Evolutionary conservation across 2,329 filamentous ascomycete species (phyloP).

Genomic region (Paecilomyces sp.): DNA sequence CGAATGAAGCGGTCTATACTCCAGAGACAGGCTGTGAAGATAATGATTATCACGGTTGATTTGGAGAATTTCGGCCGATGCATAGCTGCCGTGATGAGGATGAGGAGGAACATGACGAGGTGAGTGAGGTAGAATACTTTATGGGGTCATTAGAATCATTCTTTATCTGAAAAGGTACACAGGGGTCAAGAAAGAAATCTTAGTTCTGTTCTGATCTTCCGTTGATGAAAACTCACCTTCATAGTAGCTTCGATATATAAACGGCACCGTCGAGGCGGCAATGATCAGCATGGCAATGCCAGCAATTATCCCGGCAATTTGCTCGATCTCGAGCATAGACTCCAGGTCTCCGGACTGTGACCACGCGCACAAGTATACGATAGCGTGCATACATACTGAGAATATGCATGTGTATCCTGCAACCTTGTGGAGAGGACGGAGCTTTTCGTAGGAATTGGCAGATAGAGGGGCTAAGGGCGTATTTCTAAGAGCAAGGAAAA

Average conservation of each 20-base stretch:
- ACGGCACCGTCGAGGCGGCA: background rate
- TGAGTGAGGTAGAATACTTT: constrained; percentile 8
- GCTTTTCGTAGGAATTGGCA: constrained; percentile 10
- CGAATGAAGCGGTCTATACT: constrained; percentile 4
- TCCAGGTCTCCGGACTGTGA: background rate
- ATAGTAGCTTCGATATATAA: background rate
- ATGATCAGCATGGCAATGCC: constrained; percentile 1
- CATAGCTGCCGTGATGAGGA: constrained; percentile 6
- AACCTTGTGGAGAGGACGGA: constrained; percentile 12
- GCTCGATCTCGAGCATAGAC: background rate
- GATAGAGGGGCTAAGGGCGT: constrained; percentile 9
- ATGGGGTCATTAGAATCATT: background rate
- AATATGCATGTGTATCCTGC: constrained; percentile 11
- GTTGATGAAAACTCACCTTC: background rate
- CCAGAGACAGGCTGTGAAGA: constrained; percentile 8
- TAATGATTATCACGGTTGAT: constrained; percentile 4
- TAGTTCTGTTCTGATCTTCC: no score
- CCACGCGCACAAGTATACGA: constrained; percentile 3
- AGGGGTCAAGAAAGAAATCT: no score
- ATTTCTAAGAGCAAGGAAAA: constrained; percentile 10
- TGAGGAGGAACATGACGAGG: constrained; percentile 6
- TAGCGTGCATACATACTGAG: constrained; percentile 1
- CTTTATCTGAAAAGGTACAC: no score
- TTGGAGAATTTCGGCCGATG: constrained; percentile 7
- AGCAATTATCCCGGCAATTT: background rate